These are phyloP conservation scores for Cydonia oblonga DNA, from an alignment of 331 rosid genomes.

Conservation along the genomic window DNA sequence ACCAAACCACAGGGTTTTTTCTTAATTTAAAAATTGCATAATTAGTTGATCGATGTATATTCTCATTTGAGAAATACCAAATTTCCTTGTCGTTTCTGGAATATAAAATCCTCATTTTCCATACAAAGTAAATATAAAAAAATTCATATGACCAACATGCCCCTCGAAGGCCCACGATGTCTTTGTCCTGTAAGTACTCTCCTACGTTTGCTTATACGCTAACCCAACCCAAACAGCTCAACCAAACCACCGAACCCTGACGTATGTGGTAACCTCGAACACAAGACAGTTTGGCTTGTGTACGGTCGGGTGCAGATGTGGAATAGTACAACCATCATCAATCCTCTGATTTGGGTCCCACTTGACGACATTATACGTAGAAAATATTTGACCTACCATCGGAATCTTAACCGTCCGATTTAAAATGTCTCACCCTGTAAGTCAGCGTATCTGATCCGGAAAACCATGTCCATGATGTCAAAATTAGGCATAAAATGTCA, in stretches of 20 bases:
- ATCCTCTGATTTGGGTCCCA: constrained; percentile 24
- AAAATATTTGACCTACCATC: constrained; percentile 37
- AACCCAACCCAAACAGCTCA: neutral
- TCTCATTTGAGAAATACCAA: constrained; percentile 18
- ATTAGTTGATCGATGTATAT: neutral
- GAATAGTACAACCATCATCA: neutral
- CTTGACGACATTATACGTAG: constrained; percentile 13
- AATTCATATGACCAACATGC: constrained; percentile 2
- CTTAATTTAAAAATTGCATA: constrained; percentile 19
- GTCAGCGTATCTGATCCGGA: constrained; percentile 16
- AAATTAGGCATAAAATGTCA: neutral
- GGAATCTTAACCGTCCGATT: constrained; percentile 50
- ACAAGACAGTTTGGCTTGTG: neutral
- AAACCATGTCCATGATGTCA: constrained; percentile 1
- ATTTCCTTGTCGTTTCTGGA: constrained; percentile 33
- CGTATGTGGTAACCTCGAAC: neutral
- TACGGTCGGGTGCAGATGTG: neutral
- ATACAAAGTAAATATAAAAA: neutral
- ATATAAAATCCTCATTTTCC: constrained; percentile 11
- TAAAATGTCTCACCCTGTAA: constrained; percentile 18
- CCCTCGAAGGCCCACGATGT: constrained; percentile 10
- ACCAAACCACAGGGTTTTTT: constrained; percentile 16
- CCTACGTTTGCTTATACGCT: neutral
- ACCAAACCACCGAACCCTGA: constrained; percentile 1
- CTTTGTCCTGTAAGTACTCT: constrained; percentile 25